These are phyloP conservation scores for Mortierella alpina DNA, from an alignment of 192 early-diverging fungal species.

Conservation along the genomic window DNA sequence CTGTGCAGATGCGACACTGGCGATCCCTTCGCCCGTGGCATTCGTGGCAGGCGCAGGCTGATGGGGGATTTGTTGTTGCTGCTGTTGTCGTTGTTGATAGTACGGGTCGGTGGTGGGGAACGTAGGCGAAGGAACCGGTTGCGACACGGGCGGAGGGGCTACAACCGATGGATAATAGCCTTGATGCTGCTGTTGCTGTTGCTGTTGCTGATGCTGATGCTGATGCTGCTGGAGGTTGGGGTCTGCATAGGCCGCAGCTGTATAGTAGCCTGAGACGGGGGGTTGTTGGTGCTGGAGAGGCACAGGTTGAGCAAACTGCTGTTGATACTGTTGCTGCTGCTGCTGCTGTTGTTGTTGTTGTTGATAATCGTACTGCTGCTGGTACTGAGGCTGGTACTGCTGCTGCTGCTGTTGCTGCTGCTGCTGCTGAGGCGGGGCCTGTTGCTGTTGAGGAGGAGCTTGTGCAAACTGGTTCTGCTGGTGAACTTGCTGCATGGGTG, in stretches of 20 bases:
- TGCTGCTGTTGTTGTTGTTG: conserved; percentile 17
- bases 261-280: conserved; percentile 8
- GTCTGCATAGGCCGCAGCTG: neutral
- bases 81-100: conserved; percentile 4
- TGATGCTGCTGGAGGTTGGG: conserved; percentile 18
- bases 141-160: neutral
- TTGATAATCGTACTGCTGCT: neutral
- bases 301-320: neutral
- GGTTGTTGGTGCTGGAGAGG: conserved; percentile 7
- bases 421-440: conserved; percentile 8
- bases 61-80: neutral
- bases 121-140: conserved; percentile 11
- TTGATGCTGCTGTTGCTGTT: conserved; percentile 19
- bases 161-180: conserved; percentile 5
- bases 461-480: conserved; percentile 1
- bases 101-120: neutral
- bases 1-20: neutral
- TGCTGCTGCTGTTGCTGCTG: conserved; percentile 20
- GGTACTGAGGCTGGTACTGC: conserved; percentile 7
- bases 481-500: conserved; percentile 1
- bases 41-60: neutral
- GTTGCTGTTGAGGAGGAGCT: conserved; percentile 12
- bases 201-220: conserved; percentile 9
- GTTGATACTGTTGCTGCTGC: conserved; percentile 7
- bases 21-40: neutral